Evolutionary conservation across 2,329 filamentous ascomycete genomes (phyloP).

Genomic region (Venturia nashicola): DNA sequence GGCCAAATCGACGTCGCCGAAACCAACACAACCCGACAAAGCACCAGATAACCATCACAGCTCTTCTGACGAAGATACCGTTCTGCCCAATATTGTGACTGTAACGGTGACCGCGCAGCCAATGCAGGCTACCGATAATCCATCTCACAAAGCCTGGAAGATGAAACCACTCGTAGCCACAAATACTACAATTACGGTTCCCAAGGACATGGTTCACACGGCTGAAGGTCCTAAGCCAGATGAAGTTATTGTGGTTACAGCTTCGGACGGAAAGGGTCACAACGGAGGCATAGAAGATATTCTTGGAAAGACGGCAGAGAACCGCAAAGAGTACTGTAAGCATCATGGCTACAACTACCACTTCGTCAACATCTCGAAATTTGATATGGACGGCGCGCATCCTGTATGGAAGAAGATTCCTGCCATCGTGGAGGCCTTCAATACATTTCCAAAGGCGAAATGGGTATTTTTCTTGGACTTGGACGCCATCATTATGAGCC

Average conservation of each 20-base stretch:
- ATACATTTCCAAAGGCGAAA: constrained; percentile 24
- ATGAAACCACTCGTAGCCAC: background rate
- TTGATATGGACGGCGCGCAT: constrained; percentile 24
- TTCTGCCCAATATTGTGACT: background rate
- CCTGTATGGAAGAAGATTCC: constrained; percentile 29
- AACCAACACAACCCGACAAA: background rate
- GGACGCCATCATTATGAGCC: constrained; percentile 29
- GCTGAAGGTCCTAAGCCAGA: constrained; percentile 20
- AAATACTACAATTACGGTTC: constrained; percentile 16
- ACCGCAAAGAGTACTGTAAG: constrained; percentile 24
- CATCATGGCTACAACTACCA: constrained; percentile 26
- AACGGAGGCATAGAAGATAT: constrained; percentile 28
- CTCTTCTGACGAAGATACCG: background rate
- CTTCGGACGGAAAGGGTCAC: constrained; percentile 29
- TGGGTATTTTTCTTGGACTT: constrained; percentile 31
- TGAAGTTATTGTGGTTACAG: constrained; percentile 27
- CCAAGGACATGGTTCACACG: constrained; percentile 19
- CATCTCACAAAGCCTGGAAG: background rate
- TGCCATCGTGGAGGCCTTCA: constrained; percentile 27
- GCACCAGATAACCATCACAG: background rate
- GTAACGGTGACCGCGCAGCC: background rate
- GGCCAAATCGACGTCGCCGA: constrained; percentile 1
- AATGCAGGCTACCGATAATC: background rate
- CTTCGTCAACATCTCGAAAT: constrained; percentile 29
- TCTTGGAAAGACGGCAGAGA: constrained; percentile 20